Evolutionary conservation across 1,284 basidiomycete genomes (phyloP), one percentile per base, ranked within the genome.

Genomic region (Phellinidium pouzarii): DNA sequence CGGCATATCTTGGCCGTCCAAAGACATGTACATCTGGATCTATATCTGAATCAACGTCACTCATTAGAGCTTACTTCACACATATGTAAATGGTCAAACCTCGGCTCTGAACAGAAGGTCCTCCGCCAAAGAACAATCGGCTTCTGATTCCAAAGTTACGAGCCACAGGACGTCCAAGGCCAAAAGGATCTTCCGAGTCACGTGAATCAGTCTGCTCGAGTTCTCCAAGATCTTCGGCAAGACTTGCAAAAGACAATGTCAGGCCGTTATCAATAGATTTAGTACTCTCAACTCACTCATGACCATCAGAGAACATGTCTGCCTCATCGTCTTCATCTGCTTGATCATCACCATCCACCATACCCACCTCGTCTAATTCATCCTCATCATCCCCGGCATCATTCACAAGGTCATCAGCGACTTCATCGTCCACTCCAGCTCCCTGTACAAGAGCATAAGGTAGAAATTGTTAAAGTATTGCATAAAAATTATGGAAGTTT

Each of bases 301-400:
- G 79, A 59, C 85, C 85, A 7, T 86, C 53, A 36, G 53, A 88
- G 29, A 80, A 79, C 65, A 83, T 76, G 54, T 87, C 85, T 4
- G 71, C 77, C 53, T 81, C 84, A 48, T 79, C 79, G 50, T 78
- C 77, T 55, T 75, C 76, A 29, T 79, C 78, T 58, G 62, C 71
- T 40, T 73, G 73, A 26, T 71, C 73, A 7, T 61, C 66, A 17
- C 64, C 65, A 34, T 68, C 72, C 12, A 72, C 74, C 3, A 62
- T 67, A 50, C 71, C 72, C 31, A 74, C 77, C 22, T 76, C 76
- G 25, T 76, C 73, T 23, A 72, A 76, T n/a, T n/a, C n/a, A 37
- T 76, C 79, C 20, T 79, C 81, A 46, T 83, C 69, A 26, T 78
- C 71, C 2, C 76, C 67, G 64, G 65, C 41, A 50, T 70, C 68